Conservation (phyloP, 2,329 filamentous ascomycete genomes). For the Scedosporium minutisporum region DNA sequence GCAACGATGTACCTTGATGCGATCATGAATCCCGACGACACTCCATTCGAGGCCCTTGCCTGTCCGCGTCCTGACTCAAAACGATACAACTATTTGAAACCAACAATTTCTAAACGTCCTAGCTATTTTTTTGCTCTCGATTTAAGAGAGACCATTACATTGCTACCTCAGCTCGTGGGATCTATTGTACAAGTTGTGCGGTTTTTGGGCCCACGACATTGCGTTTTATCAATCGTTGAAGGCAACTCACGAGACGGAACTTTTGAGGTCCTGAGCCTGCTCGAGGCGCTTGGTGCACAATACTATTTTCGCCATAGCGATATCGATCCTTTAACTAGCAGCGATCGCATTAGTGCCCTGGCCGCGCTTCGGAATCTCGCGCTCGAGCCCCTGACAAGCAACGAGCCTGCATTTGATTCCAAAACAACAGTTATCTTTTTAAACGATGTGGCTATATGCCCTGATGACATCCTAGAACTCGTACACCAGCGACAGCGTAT, state of each 20-base stretch:
- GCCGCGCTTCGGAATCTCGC: conserved; percentile 43
- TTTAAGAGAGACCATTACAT: background rate
- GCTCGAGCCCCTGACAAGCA: conserved; percentile 32
- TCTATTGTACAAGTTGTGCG: conserved; percentile 37
- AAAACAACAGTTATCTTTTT: conserved; percentile 40
- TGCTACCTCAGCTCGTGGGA: conserved; percentile 20
- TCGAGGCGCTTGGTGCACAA: conserved; percentile 23
- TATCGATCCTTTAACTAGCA: conserved; percentile 28
- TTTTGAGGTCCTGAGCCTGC: conserved; percentile 31
- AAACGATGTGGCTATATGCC: conserved; percentile 42
- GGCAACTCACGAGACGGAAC: conserved; percentile 46
- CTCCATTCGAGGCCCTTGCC: conserved; percentile 14
- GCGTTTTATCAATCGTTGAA: conserved; percentile 42
- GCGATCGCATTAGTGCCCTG: conserved; percentile 35
- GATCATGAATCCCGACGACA: conserved; percentile 18
- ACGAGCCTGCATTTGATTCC: conserved; percentile 15
- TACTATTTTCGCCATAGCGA: conserved; percentile 33
- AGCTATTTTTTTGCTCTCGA: conserved; percentile 4
- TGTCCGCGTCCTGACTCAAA: conserved; percentile 15
- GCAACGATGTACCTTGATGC: conserved; percentile 15
- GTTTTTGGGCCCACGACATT: conserved; percentile 37
- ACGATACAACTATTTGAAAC: background rate
- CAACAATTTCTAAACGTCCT: background rate
- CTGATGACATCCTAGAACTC: conserved; percentile 48
- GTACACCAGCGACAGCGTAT: conserved; percentile 34